Evolutionary conservation across 2,329 filamentous ascomycete genomes (phyloP), one percentile per base, ranked within the genome.

Genomic region (Fusarium odoratissimum): DNA sequence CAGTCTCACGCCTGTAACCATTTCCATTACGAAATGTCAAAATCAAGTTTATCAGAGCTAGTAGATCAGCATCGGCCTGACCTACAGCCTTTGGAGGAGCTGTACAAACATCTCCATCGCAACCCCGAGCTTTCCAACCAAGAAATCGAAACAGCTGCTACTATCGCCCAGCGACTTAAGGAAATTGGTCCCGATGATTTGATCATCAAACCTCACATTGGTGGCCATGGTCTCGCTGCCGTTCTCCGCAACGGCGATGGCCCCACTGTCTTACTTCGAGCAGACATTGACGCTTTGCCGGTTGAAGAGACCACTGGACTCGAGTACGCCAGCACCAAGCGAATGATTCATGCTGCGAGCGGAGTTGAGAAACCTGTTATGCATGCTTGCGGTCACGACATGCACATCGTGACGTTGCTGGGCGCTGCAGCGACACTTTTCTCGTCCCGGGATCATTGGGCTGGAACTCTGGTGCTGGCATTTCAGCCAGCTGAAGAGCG

Each of bases 401-500:
- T 91, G 82, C 90, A 93, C 76, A 87, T 92, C 31, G 85, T 88
- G 0, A 82, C 83, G 37, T 81, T 92, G 7, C 82, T 92, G 3
- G 91, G 86, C 0, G 86, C 87, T 0, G 85, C 88, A 0, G 82
- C 86, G 25, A 81, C 86, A 0, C 81, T 93, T 0, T 79, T 84
- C 2, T 79, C 78, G 0, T 78, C 81, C 0, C 82, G 79, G n/a
- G 73, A 84, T n/a, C n/a, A n/a, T 1, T 93, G 91, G 91, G 82
- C 78, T 14, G 91, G 91, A 0, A 93, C 90, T 1, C 74, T 93
- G 25, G 81, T 93, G 9, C 78, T 91, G 11, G 79, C 90, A 6
- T 93, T 93, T 78, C 92, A 93, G 74, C 91, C 91, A 0, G 87
- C 88, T 4, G 91, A 93, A 77, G 91, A 93, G 78, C 84, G 87